phyloP scores from a whole-genome alignment of 1,139 yeast genomes.

The Suhomyces kunorum region DNA sequence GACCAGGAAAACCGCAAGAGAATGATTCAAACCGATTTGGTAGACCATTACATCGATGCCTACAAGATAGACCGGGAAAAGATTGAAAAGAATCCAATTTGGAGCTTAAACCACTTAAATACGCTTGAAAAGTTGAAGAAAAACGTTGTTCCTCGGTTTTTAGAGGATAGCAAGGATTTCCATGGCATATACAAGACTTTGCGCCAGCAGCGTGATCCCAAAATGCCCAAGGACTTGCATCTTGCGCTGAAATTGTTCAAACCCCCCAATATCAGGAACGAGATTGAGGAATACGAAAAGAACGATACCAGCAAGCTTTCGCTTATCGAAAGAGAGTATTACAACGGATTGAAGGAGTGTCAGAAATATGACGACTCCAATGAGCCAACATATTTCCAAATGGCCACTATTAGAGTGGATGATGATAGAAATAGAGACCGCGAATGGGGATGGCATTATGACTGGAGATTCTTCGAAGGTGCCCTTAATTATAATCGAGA shows the following conservation, averaged over 20 bases:
- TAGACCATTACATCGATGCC: constrained; percentile 13
- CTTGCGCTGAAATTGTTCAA: constrained; percentile 25
- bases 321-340: constrained; percentile 14
- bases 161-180: constrained; percentile 25
- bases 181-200: constrained; percentile 27
- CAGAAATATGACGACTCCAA: constrained; percentile 13
- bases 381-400: constrained; percentile 23
- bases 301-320: constrained; percentile 10
- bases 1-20: constrained; percentile 19
- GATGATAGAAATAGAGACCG: constrained; percentile 20
- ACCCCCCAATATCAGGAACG: constrained; percentile 23
- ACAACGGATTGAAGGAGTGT: constrained; percentile 18
- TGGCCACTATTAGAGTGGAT: constrained; percentile 20
- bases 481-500: constrained; percentile 20
- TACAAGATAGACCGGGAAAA: constrained; percentile 14
- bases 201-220: constrained; percentile 18
- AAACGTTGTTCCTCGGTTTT: constrained; percentile 22
- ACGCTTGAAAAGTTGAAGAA: constrained; percentile 22
- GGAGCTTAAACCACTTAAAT: constrained; percentile 24
- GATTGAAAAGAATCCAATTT: constrained; percentile 16
- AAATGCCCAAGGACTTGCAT: constrained; percentile 20
- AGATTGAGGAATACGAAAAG: constrained; percentile 22
- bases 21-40: constrained; percentile 16
- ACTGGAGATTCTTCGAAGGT: constrained; percentile 25
- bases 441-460: constrained; percentile 35